Conservation (phyloP, 257 asterid genomes). For the Marsdenia floribunda region DNA sequence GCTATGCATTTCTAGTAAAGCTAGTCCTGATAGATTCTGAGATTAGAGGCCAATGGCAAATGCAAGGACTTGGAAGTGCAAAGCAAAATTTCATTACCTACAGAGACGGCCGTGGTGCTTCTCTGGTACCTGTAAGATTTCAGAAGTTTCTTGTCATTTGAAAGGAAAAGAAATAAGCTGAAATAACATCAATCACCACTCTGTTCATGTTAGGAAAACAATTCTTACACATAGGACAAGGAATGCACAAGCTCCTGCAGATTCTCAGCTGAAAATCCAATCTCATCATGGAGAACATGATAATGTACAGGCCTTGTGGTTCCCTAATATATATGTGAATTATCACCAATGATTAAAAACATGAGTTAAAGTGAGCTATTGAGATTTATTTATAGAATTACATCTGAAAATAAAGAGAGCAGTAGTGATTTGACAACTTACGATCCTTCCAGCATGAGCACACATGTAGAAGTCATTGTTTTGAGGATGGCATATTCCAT, state of each 20-base stretch:
- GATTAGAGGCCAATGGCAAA: no score
- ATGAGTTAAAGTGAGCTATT: no score
- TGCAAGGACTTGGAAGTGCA: neutral
- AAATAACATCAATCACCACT: neutral
- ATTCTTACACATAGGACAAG: constrained; percentile 65
- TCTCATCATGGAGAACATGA: constrained; percentile 62
- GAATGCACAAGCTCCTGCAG: constrained; percentile 69
- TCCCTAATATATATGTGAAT: constrained; percentile 35
- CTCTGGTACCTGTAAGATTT: constrained; percentile 64
- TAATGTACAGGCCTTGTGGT: constrained; percentile 74
- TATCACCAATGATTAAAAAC: neutral
- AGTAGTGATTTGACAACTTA: constrained; percentile 20
- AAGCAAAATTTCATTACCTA: constrained; percentile 43
- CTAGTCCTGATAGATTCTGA: no score
- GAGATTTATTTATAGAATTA: neutral
- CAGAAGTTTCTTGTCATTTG: neutral
- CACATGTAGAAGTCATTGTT: constrained; percentile 69
- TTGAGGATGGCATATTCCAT: constrained; percentile 53
- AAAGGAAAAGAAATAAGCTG: neutral
- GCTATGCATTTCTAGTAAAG: neutral
- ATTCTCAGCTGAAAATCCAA: constrained; percentile 65
- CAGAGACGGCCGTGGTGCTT: constrained; percentile 73
- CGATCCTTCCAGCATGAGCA: constrained; percentile 80
- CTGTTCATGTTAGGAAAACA: neutral
- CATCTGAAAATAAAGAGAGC: neutral